These are phyloP conservation scores for Hansenula lynferdii DNA, from an alignment of 1,139 yeast species.

Conservation along the genomic window DNA sequence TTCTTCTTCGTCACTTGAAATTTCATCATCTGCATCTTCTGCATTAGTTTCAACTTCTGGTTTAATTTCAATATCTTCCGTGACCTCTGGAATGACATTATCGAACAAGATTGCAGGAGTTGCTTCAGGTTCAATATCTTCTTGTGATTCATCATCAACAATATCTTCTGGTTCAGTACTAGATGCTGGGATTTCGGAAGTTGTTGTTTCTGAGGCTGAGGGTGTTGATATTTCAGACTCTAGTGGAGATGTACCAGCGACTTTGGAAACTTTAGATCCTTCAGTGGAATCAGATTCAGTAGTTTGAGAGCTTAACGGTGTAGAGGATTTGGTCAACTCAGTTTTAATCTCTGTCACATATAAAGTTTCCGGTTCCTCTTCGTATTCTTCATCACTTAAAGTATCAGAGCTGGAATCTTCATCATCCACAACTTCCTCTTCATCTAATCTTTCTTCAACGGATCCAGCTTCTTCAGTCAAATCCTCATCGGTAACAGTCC, in stretches of 20 bases:
- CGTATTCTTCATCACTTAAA: too few species aligned
- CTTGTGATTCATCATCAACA: not conserved
- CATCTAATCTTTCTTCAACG: too few species aligned
- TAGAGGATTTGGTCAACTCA: not conserved
- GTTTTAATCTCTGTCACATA: not conserved
- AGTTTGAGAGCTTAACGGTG: too few species aligned
- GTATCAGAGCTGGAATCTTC: too few species aligned
- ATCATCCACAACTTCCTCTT: too few species aligned
- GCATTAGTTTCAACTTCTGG: not conserved
- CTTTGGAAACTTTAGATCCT: not conserved
- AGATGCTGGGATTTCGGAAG: not conserved
- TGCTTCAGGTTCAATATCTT: not conserved
- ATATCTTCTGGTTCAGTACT: not conserved
- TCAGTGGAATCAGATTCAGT: slow-evolving; percentile 2
- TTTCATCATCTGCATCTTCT: not conserved
- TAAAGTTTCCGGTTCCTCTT: not conserved
- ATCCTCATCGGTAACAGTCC: too few species aligned
- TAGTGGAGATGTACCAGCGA: slow-evolving; percentile 1
- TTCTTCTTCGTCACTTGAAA: not conserved
- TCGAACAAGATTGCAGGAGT: too few species aligned
- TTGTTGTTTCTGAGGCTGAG: not conserved
- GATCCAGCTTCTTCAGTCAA: too few species aligned
- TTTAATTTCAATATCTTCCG: too few species aligned
- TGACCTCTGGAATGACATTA: not conserved
- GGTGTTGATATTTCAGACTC: not conserved